Percentiles rank a stretch among this genome's conserved stretches.
These are phyloP conservation scores for Pneumocystis canis DNA, from an alignment of 1,139 yeast genomes.

Conservation along the genomic window DNA sequence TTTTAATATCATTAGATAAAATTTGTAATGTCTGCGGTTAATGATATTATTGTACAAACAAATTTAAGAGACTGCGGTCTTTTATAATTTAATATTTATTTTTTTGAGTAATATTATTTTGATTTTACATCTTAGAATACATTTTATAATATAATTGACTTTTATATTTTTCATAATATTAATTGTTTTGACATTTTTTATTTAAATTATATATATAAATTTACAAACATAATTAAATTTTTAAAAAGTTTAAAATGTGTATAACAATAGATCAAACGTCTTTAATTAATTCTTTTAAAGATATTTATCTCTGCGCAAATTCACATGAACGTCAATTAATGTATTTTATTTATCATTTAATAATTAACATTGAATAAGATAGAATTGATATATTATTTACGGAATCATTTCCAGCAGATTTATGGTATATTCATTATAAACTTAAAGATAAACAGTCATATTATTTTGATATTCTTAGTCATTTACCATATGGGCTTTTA, in stretches of 20 bases:
- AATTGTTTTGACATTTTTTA: background rate
- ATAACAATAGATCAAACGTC: background rate
- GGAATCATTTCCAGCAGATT: background rate
- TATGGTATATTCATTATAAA: background rate
- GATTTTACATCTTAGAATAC: background rate
- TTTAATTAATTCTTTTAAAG: background rate
- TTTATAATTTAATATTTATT: background rate
- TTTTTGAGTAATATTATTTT: background rate
- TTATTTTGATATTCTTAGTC: background rate
- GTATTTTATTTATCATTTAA: background rate
- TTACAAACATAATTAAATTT: background rate
- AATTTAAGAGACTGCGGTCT: slow-evolving; percentile 74
- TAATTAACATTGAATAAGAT: background rate
- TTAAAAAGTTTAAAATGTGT: background rate
- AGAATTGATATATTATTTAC: background rate
- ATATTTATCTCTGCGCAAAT: background rate
- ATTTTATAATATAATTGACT: background rate
- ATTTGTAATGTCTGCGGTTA: slow-evolving; percentile 81
- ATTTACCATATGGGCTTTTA: background rate
- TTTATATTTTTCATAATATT: background rate
- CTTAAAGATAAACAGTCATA: background rate
- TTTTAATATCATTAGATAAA: slow-evolving; percentile 39
- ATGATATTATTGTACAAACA: slow-evolving; percentile 77
- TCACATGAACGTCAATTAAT: background rate
- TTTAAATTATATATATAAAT: background rate